A percentile compares a stretch with the other conserved stretches of the same genome.
These are phyloP conservation scores for Lathyrus aphaca DNA, from an alignment of 306 rosid species.

Conservation along the genomic window DNA sequence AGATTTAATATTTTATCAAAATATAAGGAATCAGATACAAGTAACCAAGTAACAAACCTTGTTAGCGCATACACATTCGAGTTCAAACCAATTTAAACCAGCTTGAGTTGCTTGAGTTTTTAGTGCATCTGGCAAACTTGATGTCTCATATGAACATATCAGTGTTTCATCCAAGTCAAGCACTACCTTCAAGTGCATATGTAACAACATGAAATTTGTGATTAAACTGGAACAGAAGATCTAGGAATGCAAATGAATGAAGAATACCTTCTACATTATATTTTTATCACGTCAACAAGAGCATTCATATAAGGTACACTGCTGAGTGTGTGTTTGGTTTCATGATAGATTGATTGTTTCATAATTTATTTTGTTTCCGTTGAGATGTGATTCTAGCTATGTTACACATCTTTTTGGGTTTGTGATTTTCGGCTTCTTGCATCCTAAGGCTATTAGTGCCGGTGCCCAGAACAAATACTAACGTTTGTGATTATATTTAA, in stretches of 20 bases:
- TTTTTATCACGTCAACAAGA: slow-evolving; percentile 11
- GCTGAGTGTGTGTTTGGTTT: background rate
- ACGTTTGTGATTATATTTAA: too few relatives aligned
- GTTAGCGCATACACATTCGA: slow-evolving; percentile 71
- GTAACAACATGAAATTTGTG: slow-evolving; percentile 15
- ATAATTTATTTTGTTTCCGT: background rate
- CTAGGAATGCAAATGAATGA: background rate
- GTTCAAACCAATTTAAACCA: slow-evolving; percentile 86
- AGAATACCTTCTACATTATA: background rate
- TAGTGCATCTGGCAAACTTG: slow-evolving; percentile 61
- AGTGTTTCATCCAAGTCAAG: slow-evolving; percentile 94
- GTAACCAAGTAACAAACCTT: slow-evolving; percentile 54
- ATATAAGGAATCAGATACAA: slow-evolving; percentile 25
- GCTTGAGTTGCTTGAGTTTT: slow-evolving; percentile 69
- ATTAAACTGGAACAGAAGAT: slow-evolving; percentile 19
- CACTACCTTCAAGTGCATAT: slow-evolving; percentile 68
- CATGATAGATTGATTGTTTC: background rate
- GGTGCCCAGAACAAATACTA: too few relatives aligned
- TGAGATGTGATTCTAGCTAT: background rate
- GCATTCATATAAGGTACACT: background rate
- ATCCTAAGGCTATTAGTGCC: background rate
- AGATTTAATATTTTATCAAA: slow-evolving; percentile 30
- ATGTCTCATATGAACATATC: slow-evolving; percentile 80
- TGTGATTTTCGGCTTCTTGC: background rate
- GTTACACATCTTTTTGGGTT: background rate